Base-by-base conservation (phyloP, 257 asterid genomes). In the Agastache rugosa region DNA sequence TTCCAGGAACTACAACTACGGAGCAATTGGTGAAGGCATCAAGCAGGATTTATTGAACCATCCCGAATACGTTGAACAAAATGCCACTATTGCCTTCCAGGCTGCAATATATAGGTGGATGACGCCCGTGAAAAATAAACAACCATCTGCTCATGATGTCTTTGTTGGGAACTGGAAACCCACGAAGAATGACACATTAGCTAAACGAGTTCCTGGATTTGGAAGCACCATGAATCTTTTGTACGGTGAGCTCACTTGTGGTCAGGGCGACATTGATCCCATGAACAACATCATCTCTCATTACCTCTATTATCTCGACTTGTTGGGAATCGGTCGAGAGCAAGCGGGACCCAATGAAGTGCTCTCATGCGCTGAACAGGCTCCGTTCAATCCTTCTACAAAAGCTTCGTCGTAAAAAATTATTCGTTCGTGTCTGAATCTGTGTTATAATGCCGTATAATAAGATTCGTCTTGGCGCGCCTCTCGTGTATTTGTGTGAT, bases 41-140 rank as follows among this genome's bases (percentile, higher is more conserved):
- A 87, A 90, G 72, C 80, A 55, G 45, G 99, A 94, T 81, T 68
- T 94, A 75, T 67, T 92, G 90, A 81, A 81, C 87, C 99, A 94
- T 81, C 99, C 98, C 0, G 99, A 92, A 67, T 88, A 92, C 85
- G 63, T 94, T 14, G 99, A 94, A 79, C 97, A 94, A 71, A 94
- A 94, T 20, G 98, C 99, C 22, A 94, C 99, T 58, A 59, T 92
- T 35, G 99, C 98, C 54, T 94, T 90, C 89, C 94, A 86, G 73
- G 89, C 97, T 51, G 97, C 97, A n/a, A 94, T 94, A 0, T 86
- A 80, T 80, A 63, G 72, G 83, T 92, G 99, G 99, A 90, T 90
- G 97, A 83, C 88, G 1, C 88, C 97, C 0, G 10, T 69, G 31
- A 87, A 85, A 74, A 89, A 76, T 79, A 90, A 90, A 0, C 89